A percentile compares a stretch with the other conserved stretches of the same genome.
These are phyloP conservation scores for Silybum marianum DNA, from an alignment of 129 eudicot species.

Conservation along the genomic window DNA sequence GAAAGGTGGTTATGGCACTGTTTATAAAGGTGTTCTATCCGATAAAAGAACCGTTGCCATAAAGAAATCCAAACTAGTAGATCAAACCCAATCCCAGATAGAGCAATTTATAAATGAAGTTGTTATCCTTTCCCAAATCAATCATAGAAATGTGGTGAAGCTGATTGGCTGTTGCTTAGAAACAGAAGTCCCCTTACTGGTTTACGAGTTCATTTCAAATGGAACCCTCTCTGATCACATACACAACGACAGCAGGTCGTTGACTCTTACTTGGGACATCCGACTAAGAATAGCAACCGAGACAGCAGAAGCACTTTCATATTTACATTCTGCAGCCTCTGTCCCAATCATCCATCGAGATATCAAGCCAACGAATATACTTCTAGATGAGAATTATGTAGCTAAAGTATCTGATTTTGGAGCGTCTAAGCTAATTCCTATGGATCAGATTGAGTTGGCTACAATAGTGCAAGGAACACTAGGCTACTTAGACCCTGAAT, in stretches of 20 bases:
- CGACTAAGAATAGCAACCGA: conserved; percentile 40
- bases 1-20: conserved; percentile 50
- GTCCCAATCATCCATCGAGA: conserved; percentile 40
- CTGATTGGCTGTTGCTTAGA: conserved; percentile 42
- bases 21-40: conserved; percentile 44
- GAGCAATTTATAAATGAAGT: conserved; percentile 60
- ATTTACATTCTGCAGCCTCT: conserved; percentile 46
- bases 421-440: too few relatives aligned
- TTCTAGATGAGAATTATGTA: too few relatives aligned
- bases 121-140: conserved; percentile 36
- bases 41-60: conserved; percentile 44
- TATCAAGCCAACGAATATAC: too few relatives aligned
- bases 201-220: conserved; percentile 41
- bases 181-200: conserved; percentile 33
- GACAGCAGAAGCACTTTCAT: conserved; percentile 44
- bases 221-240: conserved; percentile 50
- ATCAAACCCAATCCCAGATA: conserved; percentile 26
- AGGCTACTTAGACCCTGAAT: too few relatives aligned
- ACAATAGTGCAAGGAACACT: too few relatives aligned
- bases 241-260: conserved; percentile 14
- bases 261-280: conserved; percentile 28
- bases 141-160: conserved; percentile 42
- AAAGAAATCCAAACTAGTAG: conserved; percentile 36
- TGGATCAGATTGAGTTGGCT: too few relatives aligned
- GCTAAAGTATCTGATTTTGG: too few relatives aligned